These are phyloP conservation scores for Stephania japonica DNA, from an alignment of 164 flowering plant genomes.

Conservation along the genomic window DNA sequence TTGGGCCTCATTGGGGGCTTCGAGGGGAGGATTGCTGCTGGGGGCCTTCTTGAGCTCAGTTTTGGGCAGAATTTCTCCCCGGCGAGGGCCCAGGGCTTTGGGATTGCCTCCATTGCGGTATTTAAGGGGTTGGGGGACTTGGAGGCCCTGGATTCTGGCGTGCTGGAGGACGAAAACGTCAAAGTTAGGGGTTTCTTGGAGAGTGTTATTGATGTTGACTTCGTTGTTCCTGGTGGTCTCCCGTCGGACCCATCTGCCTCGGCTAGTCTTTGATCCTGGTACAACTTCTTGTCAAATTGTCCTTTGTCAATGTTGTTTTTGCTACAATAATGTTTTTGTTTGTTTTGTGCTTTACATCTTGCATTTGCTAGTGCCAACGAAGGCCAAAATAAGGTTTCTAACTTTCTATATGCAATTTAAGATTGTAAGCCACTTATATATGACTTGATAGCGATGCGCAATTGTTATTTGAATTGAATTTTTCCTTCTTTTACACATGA, in stretches of 20 bases:
- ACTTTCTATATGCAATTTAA: too few relatives aligned
- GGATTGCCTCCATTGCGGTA: constrained; percentile 45
- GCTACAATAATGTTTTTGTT: background rate
- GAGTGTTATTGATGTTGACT: constrained; percentile 45
- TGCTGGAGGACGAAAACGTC: constrained; percentile 32
- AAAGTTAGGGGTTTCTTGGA: constrained; percentile 46
- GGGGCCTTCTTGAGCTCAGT: constrained; percentile 32
- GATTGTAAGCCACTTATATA: too few relatives aligned
- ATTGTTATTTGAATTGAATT: too few relatives aligned
- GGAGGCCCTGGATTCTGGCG: constrained; percentile 32
- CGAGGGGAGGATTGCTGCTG: constrained; percentile 26
- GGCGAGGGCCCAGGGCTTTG: constrained; percentile 67
- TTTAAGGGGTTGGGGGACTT: constrained; percentile 36
- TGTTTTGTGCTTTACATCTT: background rate
- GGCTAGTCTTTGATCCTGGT: constrained; percentile 29
- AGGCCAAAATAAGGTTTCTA: too few relatives aligned
- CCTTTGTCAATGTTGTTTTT: background rate
- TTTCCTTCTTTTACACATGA: too few relatives aligned
- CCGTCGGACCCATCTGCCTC: constrained; percentile 8
- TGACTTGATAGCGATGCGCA: too few relatives aligned
- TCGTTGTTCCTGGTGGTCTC: constrained; percentile 23
- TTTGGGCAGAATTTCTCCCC: constrained; percentile 68
- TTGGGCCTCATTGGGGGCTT: constrained; percentile 36
- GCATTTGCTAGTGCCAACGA: background rate
- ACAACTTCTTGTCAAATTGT: background rate